Conservation (phyloP, 495 filamentous ascomycete genomes). For the Podospora fimiseda region DNA sequence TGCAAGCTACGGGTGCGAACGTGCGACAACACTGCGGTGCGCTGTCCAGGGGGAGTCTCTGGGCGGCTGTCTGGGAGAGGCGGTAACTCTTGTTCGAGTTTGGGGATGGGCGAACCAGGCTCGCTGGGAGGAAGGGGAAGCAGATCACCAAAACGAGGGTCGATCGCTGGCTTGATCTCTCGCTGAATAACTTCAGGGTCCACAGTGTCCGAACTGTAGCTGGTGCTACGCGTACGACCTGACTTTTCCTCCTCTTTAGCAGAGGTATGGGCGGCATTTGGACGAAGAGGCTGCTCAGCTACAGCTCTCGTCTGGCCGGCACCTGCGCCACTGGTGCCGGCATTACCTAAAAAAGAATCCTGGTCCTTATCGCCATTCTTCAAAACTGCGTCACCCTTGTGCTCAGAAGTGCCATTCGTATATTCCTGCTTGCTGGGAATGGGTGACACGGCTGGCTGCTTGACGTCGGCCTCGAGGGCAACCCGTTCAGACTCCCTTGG, state of each 20-base stretch:
- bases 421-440: slow-evolving; percentile 16
- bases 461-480: slow-evolving; percentile 36
- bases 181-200: slow-evolving; percentile 44
- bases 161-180: slow-evolving; percentile 49
- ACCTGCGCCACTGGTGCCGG: slow-evolving; percentile 56
- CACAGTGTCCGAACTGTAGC: slow-evolving; percentile 32
- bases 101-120: slow-evolving; percentile 37
- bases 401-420: slow-evolving; percentile 26
- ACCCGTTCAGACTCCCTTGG: no score
- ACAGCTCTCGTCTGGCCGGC: slow-evolving; percentile 46
- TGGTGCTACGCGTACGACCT: slow-evolving; percentile 20
- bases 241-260: slow-evolving; percentile 17
- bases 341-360: slow-evolving; percentile 58
- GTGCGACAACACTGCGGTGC: slow-evolving; percentile 20
- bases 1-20: slow-evolving; percentile 30
- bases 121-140: slow-evolving; percentile 49
- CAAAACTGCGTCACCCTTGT: slow-evolving; percentile 14
- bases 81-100: slow-evolving; percentile 32
- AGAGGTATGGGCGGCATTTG: slow-evolving; percentile 37
- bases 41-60: slow-evolving; percentile 38
- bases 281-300: slow-evolving; percentile 34
- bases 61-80: slow-evolving; percentile 48
- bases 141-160: slow-evolving; percentile 50
- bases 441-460: slow-evolving; percentile 35
- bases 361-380: slow-evolving; percentile 28